Conservation (phyloP, 106 monocot genomes). For the Dendrobium chrysotoxum region DNA sequence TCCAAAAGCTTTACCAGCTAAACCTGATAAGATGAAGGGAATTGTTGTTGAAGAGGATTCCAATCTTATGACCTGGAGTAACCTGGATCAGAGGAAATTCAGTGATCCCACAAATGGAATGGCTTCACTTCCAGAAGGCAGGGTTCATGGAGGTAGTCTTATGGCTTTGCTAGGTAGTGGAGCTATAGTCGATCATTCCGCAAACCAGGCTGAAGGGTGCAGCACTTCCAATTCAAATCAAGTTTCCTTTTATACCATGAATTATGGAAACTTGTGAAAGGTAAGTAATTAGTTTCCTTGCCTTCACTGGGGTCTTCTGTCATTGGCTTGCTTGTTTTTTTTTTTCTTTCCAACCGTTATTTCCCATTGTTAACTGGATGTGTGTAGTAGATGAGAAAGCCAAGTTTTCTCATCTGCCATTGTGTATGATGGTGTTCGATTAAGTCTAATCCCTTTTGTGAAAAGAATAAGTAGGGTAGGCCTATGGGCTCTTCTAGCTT, state of each 20-base stretch:
- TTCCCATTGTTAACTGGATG: no score
- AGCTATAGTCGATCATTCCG: background rate
- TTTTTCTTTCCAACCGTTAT: no score
- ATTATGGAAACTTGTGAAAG: no score
- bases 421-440: background rate
- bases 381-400: background rate
- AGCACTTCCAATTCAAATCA: background rate
- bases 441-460: background rate
- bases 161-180: slow-evolving; percentile 36
- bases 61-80: no score
- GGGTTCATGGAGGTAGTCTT: slow-evolving; percentile 87
- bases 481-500: background rate
- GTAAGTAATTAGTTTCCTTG: no score
- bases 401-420: background rate
- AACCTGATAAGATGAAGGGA: slow-evolving; percentile 9
- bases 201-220: background rate
- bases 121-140: slow-evolving; percentile 26
- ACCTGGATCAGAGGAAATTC: no score
- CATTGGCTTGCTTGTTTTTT: no score
- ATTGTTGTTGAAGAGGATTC: background rate
- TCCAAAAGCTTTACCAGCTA: no score
- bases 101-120: background rate
- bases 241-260: background rate
- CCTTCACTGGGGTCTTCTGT: no score
- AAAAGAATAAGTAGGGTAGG: slow-evolving; percentile 1